phyloP scores from a whole-genome alignment of 345 rosid genomes.

The Camelina laxa region DNA sequence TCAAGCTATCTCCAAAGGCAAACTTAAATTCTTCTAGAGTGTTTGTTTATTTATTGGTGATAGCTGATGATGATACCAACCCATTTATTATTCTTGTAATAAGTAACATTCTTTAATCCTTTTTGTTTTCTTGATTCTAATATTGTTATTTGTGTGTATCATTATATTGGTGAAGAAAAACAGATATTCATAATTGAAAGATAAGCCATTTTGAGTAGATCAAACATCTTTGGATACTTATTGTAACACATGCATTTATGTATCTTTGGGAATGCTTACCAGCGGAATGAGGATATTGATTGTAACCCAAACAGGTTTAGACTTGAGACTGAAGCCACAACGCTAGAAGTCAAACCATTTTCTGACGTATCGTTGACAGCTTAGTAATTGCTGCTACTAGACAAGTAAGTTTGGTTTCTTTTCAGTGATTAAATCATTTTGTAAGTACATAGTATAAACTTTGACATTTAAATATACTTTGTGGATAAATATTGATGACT shows the following conservation, averaged over 20 bases:
- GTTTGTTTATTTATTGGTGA: neutral
- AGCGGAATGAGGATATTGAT: neutral
- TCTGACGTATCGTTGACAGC: neutral
- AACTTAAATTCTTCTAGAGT: slow-evolving; percentile 58
- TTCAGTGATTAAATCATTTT: neutral
- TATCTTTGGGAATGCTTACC: neutral
- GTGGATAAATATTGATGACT: neutral
- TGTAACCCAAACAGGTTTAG: neutral
- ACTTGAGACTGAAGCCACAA: neutral
- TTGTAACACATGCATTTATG: neutral
- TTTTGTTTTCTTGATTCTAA: neutral
- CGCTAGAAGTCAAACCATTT: neutral
- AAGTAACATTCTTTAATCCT: neutral
- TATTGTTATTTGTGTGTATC: slow-evolving; percentile 14
- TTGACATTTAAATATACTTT: neutral
- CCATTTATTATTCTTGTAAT: slow-evolving; percentile 29
- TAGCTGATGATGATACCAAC: neutral
- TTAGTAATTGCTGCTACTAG: neutral
- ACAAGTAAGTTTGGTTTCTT: neutral
- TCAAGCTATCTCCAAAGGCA: slow-evolving; percentile 59
- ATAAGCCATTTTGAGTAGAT: neutral
- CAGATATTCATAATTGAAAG: slow-evolving; percentile 7
- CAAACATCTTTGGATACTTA: neutral
- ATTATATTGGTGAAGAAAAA: slow-evolving; percentile 8
- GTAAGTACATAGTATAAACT: neutral